Conservation (phyloP, 2,329 filamentous ascomycete genomes). For the Rhinocladiella similis region DNA sequence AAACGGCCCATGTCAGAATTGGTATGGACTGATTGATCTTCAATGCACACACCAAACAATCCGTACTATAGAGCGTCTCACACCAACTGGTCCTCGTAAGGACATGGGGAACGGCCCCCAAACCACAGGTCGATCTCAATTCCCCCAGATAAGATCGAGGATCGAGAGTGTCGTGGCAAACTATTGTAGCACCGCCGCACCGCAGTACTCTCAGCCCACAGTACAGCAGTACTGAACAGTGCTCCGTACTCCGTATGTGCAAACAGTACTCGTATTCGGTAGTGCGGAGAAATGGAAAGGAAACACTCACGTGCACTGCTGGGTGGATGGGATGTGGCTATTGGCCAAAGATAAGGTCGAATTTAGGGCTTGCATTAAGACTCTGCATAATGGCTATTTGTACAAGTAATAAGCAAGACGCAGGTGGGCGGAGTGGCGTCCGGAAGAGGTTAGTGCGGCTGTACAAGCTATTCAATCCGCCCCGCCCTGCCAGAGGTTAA, state of each 20-base stretch:
- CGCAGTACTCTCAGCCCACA: too few species aligned
- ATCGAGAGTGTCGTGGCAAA: too few species aligned
- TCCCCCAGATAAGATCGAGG: not conserved
- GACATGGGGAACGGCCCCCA: not conserved
- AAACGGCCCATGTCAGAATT: not conserved
- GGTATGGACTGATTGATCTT: not conserved
- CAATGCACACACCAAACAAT: not conserved
- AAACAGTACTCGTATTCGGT: too few species aligned
- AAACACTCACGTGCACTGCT: not conserved
- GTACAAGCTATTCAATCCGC: too few species aligned
- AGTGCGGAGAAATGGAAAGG: not conserved
- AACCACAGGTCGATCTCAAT: not conserved
- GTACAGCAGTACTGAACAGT: too few species aligned
- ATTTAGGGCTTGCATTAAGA: not conserved
- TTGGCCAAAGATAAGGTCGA: slow-evolving; percentile 1
- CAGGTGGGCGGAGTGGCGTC: not conserved
- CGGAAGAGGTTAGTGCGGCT: too few species aligned
- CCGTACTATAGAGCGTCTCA: not conserved
- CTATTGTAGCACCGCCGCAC: too few species aligned
- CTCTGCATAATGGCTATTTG: too few species aligned
- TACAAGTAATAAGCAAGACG: not conserved
- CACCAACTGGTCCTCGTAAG: not conserved
- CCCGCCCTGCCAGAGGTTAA: not conserved
- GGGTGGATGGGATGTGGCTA: not conserved
- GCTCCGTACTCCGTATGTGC: not conserved